Conservation (phyloP, 768 basidiomycete species). For the Lactarius hengduanensis region DNA sequence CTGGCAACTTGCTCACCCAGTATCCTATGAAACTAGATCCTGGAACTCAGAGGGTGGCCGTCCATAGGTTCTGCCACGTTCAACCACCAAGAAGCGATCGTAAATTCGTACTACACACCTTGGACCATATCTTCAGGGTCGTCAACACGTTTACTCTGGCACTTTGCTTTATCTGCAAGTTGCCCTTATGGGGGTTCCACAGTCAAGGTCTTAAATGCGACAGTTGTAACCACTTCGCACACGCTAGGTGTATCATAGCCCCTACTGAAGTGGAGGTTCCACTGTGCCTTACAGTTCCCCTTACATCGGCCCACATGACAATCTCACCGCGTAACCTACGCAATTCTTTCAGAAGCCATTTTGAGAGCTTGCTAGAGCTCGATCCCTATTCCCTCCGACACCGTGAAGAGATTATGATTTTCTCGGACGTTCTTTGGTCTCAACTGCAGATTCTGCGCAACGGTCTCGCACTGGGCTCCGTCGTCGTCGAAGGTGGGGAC, state of each 20-base stretch:
- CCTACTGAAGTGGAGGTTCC: conserved; percentile 34
- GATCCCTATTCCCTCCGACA: conserved; percentile 47
- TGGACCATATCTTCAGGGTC: conserved; percentile 51
- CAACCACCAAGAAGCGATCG: conserved; percentile 37
- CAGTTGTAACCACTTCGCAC: conserved; percentile 60
- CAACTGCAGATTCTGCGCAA: conserved; percentile 67
- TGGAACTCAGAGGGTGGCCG: conserved; percentile 54
- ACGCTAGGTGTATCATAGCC: conserved; percentile 46
- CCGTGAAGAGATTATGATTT: conserved; percentile 70
- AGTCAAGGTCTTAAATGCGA: conserved; percentile 64
- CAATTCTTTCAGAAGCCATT: conserved; percentile 55
- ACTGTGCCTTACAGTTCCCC: conserved; percentile 40
- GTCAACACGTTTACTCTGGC: conserved; percentile 72
- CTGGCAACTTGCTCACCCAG: conserved; percentile 56
- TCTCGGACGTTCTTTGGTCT: conserved; percentile 57
- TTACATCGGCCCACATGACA: conserved; percentile 48
- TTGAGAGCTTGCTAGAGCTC: conserved; percentile 44
- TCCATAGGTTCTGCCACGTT: conserved; percentile 58
- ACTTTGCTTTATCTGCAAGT: conserved; percentile 64
- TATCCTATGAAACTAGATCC: conserved; percentile 48
- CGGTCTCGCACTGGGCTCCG: conserved; percentile 63
- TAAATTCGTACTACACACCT: conserved; percentile 31
- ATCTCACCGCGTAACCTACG: conserved; percentile 55
- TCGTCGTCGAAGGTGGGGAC: conserved; percentile 44
- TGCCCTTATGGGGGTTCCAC: conserved; percentile 71